A percentile compares a stretch with the other conserved stretches of the same genome.
These are phyloP conservation scores for Fusarium annulatum DNA, from an alignment of 2,329 filamentous ascomycete species.

Conservation along the genomic window DNA sequence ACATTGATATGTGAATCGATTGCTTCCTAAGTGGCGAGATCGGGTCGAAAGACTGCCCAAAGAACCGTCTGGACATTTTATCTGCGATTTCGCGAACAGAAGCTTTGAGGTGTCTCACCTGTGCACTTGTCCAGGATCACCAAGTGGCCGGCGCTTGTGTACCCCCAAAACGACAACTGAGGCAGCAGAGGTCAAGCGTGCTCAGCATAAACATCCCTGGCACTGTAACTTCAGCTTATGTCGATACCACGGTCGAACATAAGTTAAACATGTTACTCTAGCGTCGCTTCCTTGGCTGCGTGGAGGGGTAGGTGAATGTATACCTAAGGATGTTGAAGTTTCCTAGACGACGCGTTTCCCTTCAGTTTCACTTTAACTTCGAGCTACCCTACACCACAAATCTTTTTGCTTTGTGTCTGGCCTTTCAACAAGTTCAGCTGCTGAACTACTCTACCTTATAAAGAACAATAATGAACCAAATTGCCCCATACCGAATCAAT, in stretches of 20 bases:
- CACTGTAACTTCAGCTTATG: neutral
- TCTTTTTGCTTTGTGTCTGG: neutral
- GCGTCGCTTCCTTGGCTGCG: neutral
- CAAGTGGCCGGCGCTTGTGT: neutral
- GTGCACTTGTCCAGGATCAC: neutral
- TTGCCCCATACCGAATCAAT: too few relatives aligned
- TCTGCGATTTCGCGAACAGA: neutral
- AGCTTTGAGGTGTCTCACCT: slow-evolving; percentile 28
- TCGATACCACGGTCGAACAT: neutral
- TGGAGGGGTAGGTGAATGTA: neutral
- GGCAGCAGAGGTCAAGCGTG: neutral
- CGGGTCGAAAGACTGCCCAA: neutral
- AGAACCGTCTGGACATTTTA: neutral
- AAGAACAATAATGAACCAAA: neutral
- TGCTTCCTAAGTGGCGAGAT: slow-evolving; percentile 9
- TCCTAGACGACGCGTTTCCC: neutral
- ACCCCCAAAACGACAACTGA: slow-evolving; percentile 3
- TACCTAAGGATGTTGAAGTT: neutral
- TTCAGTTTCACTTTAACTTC: neutral
- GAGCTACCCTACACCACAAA: slow-evolving; percentile 19
- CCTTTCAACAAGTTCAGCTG: neutral
- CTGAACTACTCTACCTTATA: neutral
- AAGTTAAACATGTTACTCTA: neutral
- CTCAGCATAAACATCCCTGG: neutral
- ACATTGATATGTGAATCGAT: neutral